Evolutionary conservation across 2,329 filamentous ascomycete species (phyloP).

Genomic region (Leptographium galeiforme): DNA sequence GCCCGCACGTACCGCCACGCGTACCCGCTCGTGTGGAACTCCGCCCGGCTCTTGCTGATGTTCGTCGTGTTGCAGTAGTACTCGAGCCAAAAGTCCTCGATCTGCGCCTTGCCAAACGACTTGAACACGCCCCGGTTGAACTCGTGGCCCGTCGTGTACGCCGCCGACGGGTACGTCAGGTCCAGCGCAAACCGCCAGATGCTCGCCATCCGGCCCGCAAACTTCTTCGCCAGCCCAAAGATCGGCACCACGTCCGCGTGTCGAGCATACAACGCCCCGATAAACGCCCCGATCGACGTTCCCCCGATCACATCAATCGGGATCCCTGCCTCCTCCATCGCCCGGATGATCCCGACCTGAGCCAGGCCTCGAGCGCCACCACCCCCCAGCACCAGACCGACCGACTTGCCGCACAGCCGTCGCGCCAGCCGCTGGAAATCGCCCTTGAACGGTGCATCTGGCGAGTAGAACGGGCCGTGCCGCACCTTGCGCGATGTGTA

Average conservation of each 20-base stretch:
- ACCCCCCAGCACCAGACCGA: conserved; percentile 85
- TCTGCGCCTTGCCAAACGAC: conserved; percentile 89
- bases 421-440: conserved; percentile 91
- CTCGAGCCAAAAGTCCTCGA: conserved; percentile 97
- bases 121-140: conserved; percentile 99
- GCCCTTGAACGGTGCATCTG: conserved; percentile 86
- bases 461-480: conserved; percentile 77
- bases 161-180: conserved; percentile 87
- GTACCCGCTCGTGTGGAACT: conserved; percentile 92
- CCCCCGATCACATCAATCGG: conserved; percentile 92
- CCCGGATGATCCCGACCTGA: conserved; percentile 86
- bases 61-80: conserved; percentile 99
- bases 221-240: conserved; percentile 94
- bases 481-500: conserved; percentile 91
- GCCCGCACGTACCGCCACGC: conserved; percentile 95
- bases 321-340: conserved; percentile 90
- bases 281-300: conserved; percentile 91
- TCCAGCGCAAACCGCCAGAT: conserved; percentile 98
- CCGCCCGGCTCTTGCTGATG: conserved; percentile 82
- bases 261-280: conserved; percentile 86
- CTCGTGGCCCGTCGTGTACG: conserved; percentile 95
- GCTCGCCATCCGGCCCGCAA: conserved; percentile 95
- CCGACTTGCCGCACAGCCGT: conserved; percentile 81
- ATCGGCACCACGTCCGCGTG: conserved; percentile 96
- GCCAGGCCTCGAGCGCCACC: conserved; percentile 86